Conservation (phyloP, 225 moss, liverwort and hornwort genomes). For the Physcomitrellopsis africana region DNA sequence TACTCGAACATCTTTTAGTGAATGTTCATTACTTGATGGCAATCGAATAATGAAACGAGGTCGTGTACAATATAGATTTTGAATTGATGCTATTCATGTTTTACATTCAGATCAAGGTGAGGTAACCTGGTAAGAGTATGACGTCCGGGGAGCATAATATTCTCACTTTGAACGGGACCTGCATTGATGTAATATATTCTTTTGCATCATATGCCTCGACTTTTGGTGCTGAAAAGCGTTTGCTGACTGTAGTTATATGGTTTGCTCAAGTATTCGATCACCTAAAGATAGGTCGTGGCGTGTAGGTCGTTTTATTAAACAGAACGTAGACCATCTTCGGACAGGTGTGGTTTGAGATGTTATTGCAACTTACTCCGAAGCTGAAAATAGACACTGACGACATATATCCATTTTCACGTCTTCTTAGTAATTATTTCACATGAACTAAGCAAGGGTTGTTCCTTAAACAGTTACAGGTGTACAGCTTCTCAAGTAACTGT, state of each 20-base stretch:
- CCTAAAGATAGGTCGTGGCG: constrained; percentile 6
- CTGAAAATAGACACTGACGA: constrained; percentile 12
- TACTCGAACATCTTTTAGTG: not conserved
- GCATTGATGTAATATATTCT: not conserved
- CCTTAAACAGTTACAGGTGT: constrained; percentile 21
- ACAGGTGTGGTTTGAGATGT: constrained; percentile 1
- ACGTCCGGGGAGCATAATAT: not conserved
- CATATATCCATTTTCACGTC: constrained; percentile 11
- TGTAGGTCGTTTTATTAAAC: constrained; percentile 1
- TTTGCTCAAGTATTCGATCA: not conserved
- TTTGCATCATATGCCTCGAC: not conserved
- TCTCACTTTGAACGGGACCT: no score
- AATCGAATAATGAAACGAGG: not conserved
- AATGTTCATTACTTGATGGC: constrained; percentile 9
- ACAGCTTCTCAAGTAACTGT: constrained; percentile 7
- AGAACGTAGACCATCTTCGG: not conserved
- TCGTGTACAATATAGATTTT: no score
- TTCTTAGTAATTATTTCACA: not conserved
- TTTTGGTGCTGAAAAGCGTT: constrained; percentile 9
- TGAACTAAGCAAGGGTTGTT: not conserved
- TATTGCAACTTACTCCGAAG: constrained; percentile 2
- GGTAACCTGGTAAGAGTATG: constrained; percentile 11
- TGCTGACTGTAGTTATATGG: not conserved
- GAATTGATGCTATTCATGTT: constrained; percentile 2
- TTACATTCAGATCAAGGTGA: constrained; percentile 3